phyloP scores from a whole-genome alignment of 1,284 basidiomycete species.

The Trichosporon ovoides region DNA sequence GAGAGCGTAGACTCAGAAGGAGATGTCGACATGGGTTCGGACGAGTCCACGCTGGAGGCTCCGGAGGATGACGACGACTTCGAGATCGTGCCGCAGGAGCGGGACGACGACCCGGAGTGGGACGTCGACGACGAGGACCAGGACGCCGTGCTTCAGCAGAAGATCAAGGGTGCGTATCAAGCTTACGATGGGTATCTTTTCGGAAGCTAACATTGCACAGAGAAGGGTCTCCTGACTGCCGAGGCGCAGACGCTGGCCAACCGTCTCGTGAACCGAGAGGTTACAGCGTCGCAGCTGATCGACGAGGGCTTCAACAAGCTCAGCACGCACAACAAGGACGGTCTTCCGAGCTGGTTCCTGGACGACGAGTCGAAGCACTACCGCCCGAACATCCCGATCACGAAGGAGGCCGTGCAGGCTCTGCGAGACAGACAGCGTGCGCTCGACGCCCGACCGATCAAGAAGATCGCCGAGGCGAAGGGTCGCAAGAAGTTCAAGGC shows the following conservation, averaged over 20 bases:
- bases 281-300: slow-evolving; percentile 79
- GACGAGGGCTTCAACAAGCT: slow-evolving; percentile 96
- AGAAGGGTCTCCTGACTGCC: slow-evolving; percentile 77
- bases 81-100: slow-evolving; percentile 65
- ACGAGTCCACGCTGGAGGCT: slow-evolving; percentile 26
- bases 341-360: slow-evolving; percentile 90
- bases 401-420: slow-evolving; percentile 86
- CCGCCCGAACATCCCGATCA: slow-evolving; percentile 90
- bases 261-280: slow-evolving; percentile 84
- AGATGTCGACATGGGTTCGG: slow-evolving; percentile 38
- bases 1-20: slow-evolving; percentile 19
- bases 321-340: slow-evolving; percentile 85
- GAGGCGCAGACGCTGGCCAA: slow-evolving; percentile 92
- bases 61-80: slow-evolving; percentile 55
- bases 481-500: slow-evolving; percentile 93
- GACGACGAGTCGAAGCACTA: slow-evolving; percentile 94
- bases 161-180: slow-evolving; percentile 69
- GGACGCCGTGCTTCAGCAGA: slow-evolving; percentile 65
- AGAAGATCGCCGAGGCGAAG: slow-evolving; percentile 98
- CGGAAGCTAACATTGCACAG: slow-evolving; percentile 50
- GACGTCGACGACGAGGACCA: slow-evolving; percentile 72
- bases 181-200: too few relatives aligned
- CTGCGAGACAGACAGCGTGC: slow-evolving; percentile 87
- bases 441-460: slow-evolving; percentile 94
- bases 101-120: slow-evolving; percentile 65